Evolutionary conservation across 2,329 filamentous ascomycete species (phyloP), one percentile per base, ranked within the genome.

Genomic region (Ascochyta fabae): DNA sequence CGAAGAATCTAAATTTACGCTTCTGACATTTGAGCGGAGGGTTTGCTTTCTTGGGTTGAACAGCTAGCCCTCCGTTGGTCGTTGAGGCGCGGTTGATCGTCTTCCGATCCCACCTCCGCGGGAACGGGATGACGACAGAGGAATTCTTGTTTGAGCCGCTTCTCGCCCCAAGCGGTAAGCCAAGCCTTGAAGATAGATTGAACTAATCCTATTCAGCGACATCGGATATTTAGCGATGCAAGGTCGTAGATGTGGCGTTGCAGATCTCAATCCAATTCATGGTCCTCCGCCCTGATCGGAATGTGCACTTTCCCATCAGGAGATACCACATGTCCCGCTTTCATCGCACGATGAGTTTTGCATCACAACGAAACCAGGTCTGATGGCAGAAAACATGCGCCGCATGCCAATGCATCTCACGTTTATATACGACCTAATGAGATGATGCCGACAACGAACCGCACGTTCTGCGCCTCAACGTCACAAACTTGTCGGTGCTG

Each of bases 61-160:
- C 4, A 34, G 31, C 31, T 13, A 34, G n/a, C 6, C n/a, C 5
- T 33, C 12, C 29, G 29, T n/a, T 35, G 33, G 33, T 35, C 15
- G 15, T 35, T 35, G 31, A 44, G 24, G 31, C 24, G 31, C 40
- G 39, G 33, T 15, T 44, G 44, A 48, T 44, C 33, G 31, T 34
- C 26, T 24, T 24, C 33, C 34, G 24, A 48, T 43, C 27, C 33
- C 23, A 43, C 6, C 40, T 38, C 40, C 26, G 22, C 33, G 33
- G 38, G 15, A 47, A 22, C 47, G 46, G 53, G 41, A 50, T 50
- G 46, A 50, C 53, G 40, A 41, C 24, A 27, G 8, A 10, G 22
- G 9, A 42, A 31, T 39, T 36, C 42, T 50, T 22, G 13, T 50
- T 50, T 55, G 27, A 50, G 46, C 46, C 42, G 35, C 35, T 26